A percentile compares a stretch with the other conserved stretches of the same genome.
These are phyloP conservation scores for Dendrobium nobile DNA, from an alignment of 106 monocot genomes.

Conservation along the genomic window DNA sequence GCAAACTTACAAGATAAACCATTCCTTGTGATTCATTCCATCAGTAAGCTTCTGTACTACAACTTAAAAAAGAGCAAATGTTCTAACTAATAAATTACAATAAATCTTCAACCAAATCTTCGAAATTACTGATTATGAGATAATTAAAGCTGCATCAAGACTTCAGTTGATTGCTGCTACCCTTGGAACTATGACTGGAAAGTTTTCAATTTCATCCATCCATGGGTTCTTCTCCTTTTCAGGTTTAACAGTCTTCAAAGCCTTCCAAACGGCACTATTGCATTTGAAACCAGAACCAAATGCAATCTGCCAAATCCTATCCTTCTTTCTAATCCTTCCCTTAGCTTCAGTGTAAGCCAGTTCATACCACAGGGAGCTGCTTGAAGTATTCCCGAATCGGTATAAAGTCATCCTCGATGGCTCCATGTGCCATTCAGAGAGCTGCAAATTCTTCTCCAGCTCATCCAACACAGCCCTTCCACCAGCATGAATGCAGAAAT, in stretches of 20 bases:
- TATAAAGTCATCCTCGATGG: constrained; percentile 17
- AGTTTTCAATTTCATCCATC: constrained; percentile 16
- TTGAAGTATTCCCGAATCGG: constrained; percentile 19
- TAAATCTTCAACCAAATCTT: neutral
- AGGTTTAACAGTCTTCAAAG: constrained; percentile 9
- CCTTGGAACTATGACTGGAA: constrained; percentile 13
- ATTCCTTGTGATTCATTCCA: neutral
- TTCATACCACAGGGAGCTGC: constrained; percentile 21
- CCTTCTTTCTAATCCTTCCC: constrained; percentile 13
- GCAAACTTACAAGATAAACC: neutral
- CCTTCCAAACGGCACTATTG: constrained; percentile 18
- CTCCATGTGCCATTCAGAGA: constrained; percentile 21
- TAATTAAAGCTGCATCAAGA: neutral
- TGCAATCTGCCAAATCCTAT: constrained; percentile 18
- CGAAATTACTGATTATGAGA: too few species aligned
- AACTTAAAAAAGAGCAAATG: neutral
- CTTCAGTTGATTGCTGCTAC: constrained; percentile 13
- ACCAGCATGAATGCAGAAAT: constrained; percentile 22
- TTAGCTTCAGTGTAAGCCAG: constrained; percentile 16
- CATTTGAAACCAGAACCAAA: constrained; percentile 20
- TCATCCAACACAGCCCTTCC: constrained; percentile 18
- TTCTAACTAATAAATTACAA: neutral
- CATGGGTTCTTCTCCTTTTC: constrained; percentile 16
- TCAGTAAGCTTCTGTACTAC: neutral
- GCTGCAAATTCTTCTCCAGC: constrained; percentile 19